Percentiles rank a stretch among this genome's conserved stretches.
Conservation (phyloP, 306 rosid species). For the Nissolia schottii region DNA sequence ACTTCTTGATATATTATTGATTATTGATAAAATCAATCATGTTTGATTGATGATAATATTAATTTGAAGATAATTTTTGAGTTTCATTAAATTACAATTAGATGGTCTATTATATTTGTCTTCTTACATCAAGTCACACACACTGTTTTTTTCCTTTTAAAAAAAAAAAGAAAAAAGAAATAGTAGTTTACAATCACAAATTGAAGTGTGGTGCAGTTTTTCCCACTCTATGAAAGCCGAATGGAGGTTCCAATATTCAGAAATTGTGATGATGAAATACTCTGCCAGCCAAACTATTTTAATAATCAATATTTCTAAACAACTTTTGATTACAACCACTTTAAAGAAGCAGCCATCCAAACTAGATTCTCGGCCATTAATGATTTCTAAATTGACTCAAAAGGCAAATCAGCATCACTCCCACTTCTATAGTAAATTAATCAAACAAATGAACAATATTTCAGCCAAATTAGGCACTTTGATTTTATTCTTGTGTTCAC, state of each 20-base stretch:
- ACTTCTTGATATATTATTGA: too few relatives aligned
- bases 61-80: too few relatives aligned
- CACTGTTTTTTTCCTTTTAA: neutral
- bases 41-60: too few relatives aligned
- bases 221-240: neutral
- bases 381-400: slow-evolving; percentile 28
- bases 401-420: neutral
- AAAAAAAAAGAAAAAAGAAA: too few relatives aligned
- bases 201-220: neutral
- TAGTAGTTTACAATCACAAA: neutral
- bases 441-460: neutral
- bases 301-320: neutral
- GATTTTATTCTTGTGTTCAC: neutral
- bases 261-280: neutral
- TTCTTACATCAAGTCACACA: neutral
- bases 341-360: slow-evolving; percentile 23
- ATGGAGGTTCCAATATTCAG: neutral
- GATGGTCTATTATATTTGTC: too few relatives aligned
- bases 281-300: neutral
- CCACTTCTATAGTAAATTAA: neutral
- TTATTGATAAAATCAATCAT: too few relatives aligned
- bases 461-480: too few relatives aligned
- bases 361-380: slow-evolving; percentile 4
- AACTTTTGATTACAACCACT: slow-evolving; percentile 10
- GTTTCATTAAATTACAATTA: too few relatives aligned